A percentile compares a stretch with the other conserved stretches of the same genome.
These are phyloP conservation scores for Infundibulicybe gibba DNA, from an alignment of 768 basidiomycete genomes.

Conservation along the genomic window DNA sequence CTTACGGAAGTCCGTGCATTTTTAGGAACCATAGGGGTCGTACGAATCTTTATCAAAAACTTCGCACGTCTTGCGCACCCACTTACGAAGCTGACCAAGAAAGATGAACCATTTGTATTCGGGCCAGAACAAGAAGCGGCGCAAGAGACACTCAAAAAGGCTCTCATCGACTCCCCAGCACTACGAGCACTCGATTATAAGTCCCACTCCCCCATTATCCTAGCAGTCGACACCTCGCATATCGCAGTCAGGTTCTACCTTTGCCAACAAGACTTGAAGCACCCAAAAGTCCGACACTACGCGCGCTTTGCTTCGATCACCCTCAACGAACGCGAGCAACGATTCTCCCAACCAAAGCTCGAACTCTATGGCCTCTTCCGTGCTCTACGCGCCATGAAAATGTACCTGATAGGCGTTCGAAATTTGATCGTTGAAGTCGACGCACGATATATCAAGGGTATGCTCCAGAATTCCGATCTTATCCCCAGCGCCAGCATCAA, in stretches of 20 bases:
- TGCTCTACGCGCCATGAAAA: conserved; percentile 14
- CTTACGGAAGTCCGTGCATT: conserved; percentile 21
- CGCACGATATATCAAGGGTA: conserved; percentile 21
- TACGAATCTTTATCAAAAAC: conserved; percentile 19
- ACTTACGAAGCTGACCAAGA: conserved; percentile 13
- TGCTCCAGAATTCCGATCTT: conserved; percentile 17
- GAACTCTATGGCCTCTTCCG: conserved; percentile 30
- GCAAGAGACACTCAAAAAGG: not conserved
- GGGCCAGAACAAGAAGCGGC: conserved; percentile 14
- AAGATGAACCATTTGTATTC: conserved; percentile 25
- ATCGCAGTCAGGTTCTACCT: conserved; percentile 34
- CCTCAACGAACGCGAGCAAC: conserved; percentile 18
- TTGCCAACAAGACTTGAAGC: conserved; percentile 22
- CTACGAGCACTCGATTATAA: conserved; percentile 20
- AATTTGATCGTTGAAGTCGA: conserved; percentile 18
- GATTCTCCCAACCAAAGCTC: conserved; percentile 29
- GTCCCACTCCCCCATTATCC: conserved; percentile 16
- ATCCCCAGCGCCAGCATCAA: conserved; percentile 19
- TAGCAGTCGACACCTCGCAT: conserved; percentile 32
- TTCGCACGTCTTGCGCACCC: conserved; percentile 16
- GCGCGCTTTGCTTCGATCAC: conserved; percentile 33
- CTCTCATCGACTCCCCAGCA: conserved; percentile 5
- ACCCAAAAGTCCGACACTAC: conserved; percentile 14
- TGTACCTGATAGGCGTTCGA: conserved; percentile 14
- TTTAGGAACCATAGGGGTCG: conserved; percentile 21